A percentile compares a stretch with the other conserved stretches of the same genome.
These are phyloP conservation scores for Diaporthe batatas DNA, from an alignment of 2,329 filamentous ascomycete genomes.

Conservation along the genomic window DNA sequence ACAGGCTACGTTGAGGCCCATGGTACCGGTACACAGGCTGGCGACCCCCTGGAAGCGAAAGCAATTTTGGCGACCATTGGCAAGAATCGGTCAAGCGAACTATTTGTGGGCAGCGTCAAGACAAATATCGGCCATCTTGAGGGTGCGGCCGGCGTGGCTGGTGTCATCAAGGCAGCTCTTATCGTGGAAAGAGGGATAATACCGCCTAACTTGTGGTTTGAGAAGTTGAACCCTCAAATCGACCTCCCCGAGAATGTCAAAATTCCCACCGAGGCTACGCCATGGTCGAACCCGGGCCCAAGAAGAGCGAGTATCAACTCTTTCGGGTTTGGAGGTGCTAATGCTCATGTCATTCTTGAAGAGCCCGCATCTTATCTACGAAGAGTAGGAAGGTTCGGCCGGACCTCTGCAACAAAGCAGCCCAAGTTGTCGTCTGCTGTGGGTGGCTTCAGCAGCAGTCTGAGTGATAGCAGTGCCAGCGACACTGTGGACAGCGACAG, in stretches of 20 bases:
- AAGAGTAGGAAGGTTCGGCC: too few relatives aligned
- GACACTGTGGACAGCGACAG: too few relatives aligned
- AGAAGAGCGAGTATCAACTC: neutral
- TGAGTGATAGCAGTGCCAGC: too few relatives aligned
- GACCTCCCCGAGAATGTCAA: constrained; percentile 7
- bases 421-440: too few relatives aligned
- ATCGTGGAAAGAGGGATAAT: constrained; percentile 41
- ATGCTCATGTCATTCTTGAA: too few relatives aligned
- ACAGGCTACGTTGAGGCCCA: constrained; percentile 47
- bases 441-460: too few relatives aligned
- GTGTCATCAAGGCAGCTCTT: constrained; percentile 18
- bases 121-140: constrained; percentile 45
- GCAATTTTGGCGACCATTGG: constrained; percentile 28
- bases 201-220: constrained; percentile 46
- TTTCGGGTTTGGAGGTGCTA: too few relatives aligned
- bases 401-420: too few relatives aligned
- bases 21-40: constrained; percentile 34
- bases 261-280: neutral
- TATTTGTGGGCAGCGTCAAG: constrained; percentile 44
- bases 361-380: too few relatives aligned
- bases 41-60: constrained; percentile 7
- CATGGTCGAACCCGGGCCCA: neutral
- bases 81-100: constrained; percentile 39
- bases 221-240: constrained; percentile 42
- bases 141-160: constrained; percentile 20